phyloP scores from a whole-genome alignment of 257 asterid species.

The Vinca minor region DNA sequence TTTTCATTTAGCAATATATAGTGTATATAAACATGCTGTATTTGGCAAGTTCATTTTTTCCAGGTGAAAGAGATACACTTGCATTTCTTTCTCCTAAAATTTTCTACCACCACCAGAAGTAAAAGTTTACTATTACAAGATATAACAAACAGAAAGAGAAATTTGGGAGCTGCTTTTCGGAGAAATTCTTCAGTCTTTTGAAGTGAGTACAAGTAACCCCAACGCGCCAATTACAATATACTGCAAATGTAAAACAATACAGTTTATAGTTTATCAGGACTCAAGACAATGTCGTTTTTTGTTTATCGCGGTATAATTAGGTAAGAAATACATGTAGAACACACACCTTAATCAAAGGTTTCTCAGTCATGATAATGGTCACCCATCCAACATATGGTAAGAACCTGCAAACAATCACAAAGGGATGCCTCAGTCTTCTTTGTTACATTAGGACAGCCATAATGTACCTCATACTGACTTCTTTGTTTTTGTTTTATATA shows the following conservation, averaged over 20 bases:
- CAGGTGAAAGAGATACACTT: background rate
- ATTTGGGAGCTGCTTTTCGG: background rate
- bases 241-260: slow-evolving; percentile 30
- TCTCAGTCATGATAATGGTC: slow-evolving; percentile 65
- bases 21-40: background rate
- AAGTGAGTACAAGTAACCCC: slow-evolving; percentile 42
- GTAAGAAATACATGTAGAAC: background rate
- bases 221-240: slow-evolving; percentile 42
- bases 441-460: background rate
- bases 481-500: background rate
- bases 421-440: background rate
- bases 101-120: background rate
- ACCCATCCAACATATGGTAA: slow-evolving; percentile 65
- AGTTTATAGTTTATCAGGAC: background rate
- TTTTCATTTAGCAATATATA: background rate
- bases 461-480: background rate
- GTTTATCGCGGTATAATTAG: no score
- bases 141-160: background rate
- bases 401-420: slow-evolving; percentile 34
- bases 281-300: background rate
- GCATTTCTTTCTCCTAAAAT: background rate
- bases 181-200: slow-evolving; percentile 40
- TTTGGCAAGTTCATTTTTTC: background rate
- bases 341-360: slow-evolving; percentile 54
- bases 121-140: background rate